Conservation (phyloP, 768 basidiomycete species). For the Amanita fuliginea region DNA sequence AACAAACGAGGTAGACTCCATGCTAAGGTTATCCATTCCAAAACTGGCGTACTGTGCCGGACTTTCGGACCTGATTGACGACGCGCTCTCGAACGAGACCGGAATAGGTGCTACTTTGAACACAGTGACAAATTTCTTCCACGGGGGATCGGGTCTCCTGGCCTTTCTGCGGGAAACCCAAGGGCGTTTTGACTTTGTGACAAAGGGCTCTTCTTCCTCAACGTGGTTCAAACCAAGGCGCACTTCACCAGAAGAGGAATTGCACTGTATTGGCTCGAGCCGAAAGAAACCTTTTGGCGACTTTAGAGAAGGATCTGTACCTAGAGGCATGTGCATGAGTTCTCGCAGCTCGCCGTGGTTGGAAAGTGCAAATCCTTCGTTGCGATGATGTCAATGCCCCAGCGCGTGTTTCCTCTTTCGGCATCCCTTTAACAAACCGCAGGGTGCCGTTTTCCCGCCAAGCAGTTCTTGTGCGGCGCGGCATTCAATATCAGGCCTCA, state of each 20-base stretch:
- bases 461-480: too few species aligned
- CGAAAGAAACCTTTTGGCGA: constrained; percentile 4
- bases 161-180: constrained; percentile 6
- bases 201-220: neutral
- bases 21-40: neutral
- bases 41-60: neutral
- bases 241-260: constrained; percentile 4
- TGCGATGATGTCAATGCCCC: constrained; percentile 4
- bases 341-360: neutral
- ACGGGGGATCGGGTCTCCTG: constrained; percentile 1
- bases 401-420: constrained; percentile 2
- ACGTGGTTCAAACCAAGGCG: constrained; percentile 2
- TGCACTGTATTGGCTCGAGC: neutral
- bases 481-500: too few species aligned
- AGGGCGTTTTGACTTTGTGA: neutral
- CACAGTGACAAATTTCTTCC: constrained; percentile 6
- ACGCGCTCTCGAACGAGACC: neutral
- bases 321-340: neutral
- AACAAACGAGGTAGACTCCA: constrained; percentile 3
- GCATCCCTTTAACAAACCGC: neutral
- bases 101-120: constrained; percentile 3
- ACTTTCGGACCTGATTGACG: neutral
- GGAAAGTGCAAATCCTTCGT: neutral
- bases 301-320: neutral
- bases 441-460: too few species aligned